phyloP scores from a whole-genome alignment of 495 filamentous ascomycete genomes.

The Neurospora tetrasperma region DNA sequence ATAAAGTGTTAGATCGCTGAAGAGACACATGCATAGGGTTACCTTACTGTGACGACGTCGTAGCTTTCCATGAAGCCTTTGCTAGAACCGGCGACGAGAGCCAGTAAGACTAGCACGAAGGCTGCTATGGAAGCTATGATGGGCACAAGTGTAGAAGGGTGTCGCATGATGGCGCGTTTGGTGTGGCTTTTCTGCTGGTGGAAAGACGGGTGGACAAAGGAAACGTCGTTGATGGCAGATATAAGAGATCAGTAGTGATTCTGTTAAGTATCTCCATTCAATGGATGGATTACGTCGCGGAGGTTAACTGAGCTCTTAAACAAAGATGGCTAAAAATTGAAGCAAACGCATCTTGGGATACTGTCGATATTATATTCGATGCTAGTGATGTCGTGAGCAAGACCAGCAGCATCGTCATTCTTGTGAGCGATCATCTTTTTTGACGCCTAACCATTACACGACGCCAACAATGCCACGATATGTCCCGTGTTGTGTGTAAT shows the following conservation, averaged over 20 bases:
- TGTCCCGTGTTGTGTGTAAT: not conserved
- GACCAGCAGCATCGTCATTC: not conserved
- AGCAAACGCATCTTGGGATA: not conserved
- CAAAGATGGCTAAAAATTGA: not conserved
- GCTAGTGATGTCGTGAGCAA: not conserved
- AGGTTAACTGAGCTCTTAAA: not conserved
- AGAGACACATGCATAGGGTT: not conserved
- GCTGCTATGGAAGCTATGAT: constrained; percentile 30
- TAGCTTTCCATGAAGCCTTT: constrained; percentile 51
- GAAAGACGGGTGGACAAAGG: not conserved
- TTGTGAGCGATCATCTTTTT: not conserved
- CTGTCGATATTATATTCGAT: not conserved
- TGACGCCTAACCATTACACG: not conserved
- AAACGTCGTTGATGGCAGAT: not conserved
- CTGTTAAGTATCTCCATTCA: not conserved
- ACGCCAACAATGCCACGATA: not conserved
- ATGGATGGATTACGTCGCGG: not conserved
- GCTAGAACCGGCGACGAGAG: constrained; percentile 59
- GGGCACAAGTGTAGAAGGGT: not conserved
- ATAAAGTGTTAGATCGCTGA: not conserved
- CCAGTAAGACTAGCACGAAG: constrained; percentile 58
- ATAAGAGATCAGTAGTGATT: not conserved
- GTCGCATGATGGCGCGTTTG: not conserved
- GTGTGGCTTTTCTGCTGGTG: not conserved
- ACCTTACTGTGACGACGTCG: constrained; percentile 54